Conservation (phyloP, 2,329 filamentous ascomycete species). For the Amylocarpus encephaloides region DNA sequence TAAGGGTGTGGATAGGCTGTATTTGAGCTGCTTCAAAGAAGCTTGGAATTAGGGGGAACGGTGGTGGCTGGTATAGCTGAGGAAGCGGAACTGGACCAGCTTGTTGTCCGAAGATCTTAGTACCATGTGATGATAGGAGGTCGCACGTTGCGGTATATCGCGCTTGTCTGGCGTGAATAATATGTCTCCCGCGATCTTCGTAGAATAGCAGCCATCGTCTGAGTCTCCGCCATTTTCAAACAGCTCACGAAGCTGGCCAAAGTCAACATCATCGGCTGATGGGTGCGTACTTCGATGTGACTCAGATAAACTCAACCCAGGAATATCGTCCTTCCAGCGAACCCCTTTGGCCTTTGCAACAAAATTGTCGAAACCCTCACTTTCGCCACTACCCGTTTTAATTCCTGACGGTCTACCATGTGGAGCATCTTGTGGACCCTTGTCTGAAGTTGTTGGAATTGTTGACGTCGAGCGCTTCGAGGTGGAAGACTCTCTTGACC, state of each 20-base stretch:
- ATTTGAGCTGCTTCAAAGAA: slow-evolving; percentile 13
- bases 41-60: slow-evolving; percentile 2
- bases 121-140: neutral
- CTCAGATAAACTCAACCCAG: slow-evolving; percentile 3
- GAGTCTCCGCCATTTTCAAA: neutral
- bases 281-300: slow-evolving; percentile 4
- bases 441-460: too few relatives aligned
- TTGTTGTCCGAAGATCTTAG: neutral
- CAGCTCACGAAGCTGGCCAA: neutral
- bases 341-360: slow-evolving; percentile 14
- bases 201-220: neutral
- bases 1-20: slow-evolving; percentile 18
- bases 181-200: too few relatives aligned
- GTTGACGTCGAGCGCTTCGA: too few relatives aligned
- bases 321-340: slow-evolving; percentile 20
- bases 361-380: slow-evolving; percentile 6
- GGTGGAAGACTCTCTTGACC: too few relatives aligned
- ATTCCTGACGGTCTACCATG: neutral
- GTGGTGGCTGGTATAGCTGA: neutral
- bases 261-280: slow-evolving; percentile 1
- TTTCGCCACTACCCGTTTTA: neutral
- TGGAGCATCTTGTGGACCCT: too few relatives aligned
- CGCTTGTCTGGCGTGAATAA: neutral
- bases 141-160: neutral
- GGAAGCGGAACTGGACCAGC: neutral